Evolutionary conservation across 805 yeast genomes (phyloP).

Genomic region (Starmerella asiatica): DNA sequence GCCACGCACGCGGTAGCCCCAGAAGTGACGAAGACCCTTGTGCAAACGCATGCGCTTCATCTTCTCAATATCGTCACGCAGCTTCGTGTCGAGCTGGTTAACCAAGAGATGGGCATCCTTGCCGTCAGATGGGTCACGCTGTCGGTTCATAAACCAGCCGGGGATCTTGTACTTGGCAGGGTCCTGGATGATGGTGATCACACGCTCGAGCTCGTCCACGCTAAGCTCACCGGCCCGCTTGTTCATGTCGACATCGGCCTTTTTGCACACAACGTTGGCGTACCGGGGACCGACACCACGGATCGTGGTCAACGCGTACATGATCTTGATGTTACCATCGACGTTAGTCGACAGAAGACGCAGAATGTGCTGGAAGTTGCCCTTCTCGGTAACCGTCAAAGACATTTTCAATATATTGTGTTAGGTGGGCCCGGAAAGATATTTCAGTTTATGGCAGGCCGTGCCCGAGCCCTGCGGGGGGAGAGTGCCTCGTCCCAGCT

Average conservation of each 20-base stretch:
- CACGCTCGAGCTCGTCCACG: slow-evolving; percentile 99
- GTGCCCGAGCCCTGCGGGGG: too few species aligned
- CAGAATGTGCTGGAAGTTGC: slow-evolving; percentile 99
- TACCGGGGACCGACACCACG: slow-evolving; percentile 99
- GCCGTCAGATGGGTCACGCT: slow-evolving; percentile 96
- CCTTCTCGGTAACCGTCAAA: slow-evolving; percentile 97
- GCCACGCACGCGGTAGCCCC: slow-evolving; percentile 99
- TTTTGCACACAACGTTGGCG: slow-evolving; percentile 99
- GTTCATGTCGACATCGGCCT: slow-evolving; percentile 96
- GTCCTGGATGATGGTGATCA: slow-evolving; percentile 99
- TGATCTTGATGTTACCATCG: slow-evolving; percentile 99
- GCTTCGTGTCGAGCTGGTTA: slow-evolving; percentile 96
- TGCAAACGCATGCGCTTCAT: slow-evolving; percentile 99
- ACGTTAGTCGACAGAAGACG: slow-evolving; percentile 99
- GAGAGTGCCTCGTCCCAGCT: neutral
- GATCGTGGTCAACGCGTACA: slow-evolving; percentile 99
- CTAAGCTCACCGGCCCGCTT: slow-evolving; percentile 99
- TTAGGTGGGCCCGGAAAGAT: slow-evolving; percentile 3
- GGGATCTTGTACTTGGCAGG: slow-evolving; percentile 99
- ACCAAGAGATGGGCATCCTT: slow-evolving; percentile 98
- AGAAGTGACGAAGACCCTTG: slow-evolving; percentile 99
- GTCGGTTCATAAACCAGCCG: slow-evolving; percentile 99
- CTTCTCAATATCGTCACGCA: slow-evolving; percentile 99
- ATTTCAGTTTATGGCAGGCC: slow-evolving; percentile 13
- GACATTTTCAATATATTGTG: slow-evolving; percentile 47